phyloP scores from a whole-genome alignment of 2,329 filamentous ascomycete species.

The Claviceps capensis region DNA sequence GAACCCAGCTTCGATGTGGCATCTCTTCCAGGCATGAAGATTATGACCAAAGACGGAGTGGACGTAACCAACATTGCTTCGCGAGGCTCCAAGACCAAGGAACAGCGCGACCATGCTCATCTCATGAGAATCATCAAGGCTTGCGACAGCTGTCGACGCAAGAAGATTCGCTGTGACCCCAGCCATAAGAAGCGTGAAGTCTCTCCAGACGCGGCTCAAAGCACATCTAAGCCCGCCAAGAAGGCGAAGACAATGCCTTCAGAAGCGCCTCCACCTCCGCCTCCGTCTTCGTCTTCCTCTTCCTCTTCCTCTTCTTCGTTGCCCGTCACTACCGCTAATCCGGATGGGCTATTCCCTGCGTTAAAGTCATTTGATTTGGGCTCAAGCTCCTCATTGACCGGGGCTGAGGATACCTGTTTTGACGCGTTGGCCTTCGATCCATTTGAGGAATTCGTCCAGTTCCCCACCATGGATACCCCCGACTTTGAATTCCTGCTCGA shows the following conservation, averaged over 20 bases:
- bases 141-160: conserved; percentile 47
- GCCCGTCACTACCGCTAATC: background rate
- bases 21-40: conserved; percentile 49
- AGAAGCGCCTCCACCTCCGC: conserved; percentile 11
- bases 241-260: conserved; percentile 21
- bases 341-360: background rate
- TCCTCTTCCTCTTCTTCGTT: conserved; percentile 10
- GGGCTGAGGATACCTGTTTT: conserved; percentile 10
- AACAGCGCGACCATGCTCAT: conserved; percentile 53
- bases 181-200: conserved; percentile 38
- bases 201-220: conserved; percentile 17
- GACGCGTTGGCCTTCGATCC: conserved; percentile 13
- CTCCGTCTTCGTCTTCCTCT: conserved; percentile 7
- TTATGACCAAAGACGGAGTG: conserved; percentile 48
- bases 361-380: conserved; percentile 9
- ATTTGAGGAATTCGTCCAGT: conserved; percentile 35
- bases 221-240: conserved; percentile 24
- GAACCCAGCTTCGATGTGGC: conserved; percentile 28
- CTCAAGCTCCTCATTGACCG: conserved; percentile 11
- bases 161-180: conserved; percentile 50
- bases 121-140: conserved; percentile 55
- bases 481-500: conserved; percentile 35
- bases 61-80: conserved; percentile 51
- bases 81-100: conserved; percentile 51
- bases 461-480: conserved; percentile 21